Evolutionary conservation across 2,329 filamentous ascomycete genomes (phyloP), one percentile per base, ranked within the genome.

Genomic region (Chaetomiaceae sp.): DNA sequence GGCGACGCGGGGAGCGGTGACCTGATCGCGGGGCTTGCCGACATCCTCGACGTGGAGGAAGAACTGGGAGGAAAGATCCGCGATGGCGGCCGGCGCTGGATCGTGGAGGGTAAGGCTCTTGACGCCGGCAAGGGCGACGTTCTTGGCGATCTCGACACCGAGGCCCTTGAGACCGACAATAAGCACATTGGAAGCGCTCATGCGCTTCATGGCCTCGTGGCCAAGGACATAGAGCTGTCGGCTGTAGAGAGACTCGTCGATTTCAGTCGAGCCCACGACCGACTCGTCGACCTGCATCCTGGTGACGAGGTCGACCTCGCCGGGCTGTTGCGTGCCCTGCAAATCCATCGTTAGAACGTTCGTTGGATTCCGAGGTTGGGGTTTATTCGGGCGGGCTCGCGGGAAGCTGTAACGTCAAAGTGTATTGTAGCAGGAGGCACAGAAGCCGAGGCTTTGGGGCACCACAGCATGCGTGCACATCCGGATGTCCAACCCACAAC

Each of bases 61-160:
- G 78, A 99, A 99, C 70, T 99, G 93, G 38, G 93, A 88, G 35
- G 93, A 97, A 30, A 99, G 83, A 66, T 99, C 93, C 62, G 89
- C 79, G 61, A 96, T 86, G 60, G 84, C 78, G 48, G 88, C 86
- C 37, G 89, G 89, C 42, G 85, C 82, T 41, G 93, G 92, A 67
- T 99, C 93, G 75, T 90, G 89, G 49, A 99, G 80, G 2, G 92
- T 93, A 60, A 99, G 75, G 65, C 91, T 96, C 79, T 99, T 99
- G 72, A 99, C 93, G 68, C 93, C 93, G 62, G 93, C 93, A 62
- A 99, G 85, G 54, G 93, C 93, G 65, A 99, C 89, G 65, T 99
- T 99, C 80, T 99, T 99, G 65, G 93, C 92, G 63, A 99, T 93
- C 73, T 99, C 93, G 50, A 96, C 92, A 74, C 93, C 93, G 35